A percentile compares a stretch with the other conserved stretches of the same genome.
These are phyloP conservation scores for Aspergillus sp. DNA, from an alignment of 2,329 filamentous ascomycete species.

Conservation along the genomic window DNA sequence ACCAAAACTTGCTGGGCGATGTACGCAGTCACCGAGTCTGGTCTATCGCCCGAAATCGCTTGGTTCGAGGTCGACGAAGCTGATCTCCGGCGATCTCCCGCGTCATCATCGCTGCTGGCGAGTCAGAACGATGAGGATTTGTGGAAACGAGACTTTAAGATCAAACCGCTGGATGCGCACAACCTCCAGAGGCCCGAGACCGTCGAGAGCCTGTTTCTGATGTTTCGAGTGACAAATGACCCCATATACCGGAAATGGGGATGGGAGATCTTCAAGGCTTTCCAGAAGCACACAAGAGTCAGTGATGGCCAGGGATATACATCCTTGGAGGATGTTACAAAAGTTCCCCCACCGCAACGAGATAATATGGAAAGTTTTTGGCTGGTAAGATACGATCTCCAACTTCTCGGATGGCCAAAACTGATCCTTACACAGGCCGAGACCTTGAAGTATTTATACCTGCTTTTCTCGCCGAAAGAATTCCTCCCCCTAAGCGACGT, in stretches of 20 bases:
- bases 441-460: constrained; percentile 92
- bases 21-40: constrained; percentile 86
- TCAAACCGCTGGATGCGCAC: constrained; percentile 63
- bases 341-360: constrained; percentile 62
- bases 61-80: constrained; percentile 71
- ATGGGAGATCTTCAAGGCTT: constrained; percentile 90
- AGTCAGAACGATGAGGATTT: no score
- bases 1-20: constrained; percentile 98
- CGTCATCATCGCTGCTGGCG: no score
- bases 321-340: constrained; percentile 61
- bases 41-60: constrained; percentile 87
- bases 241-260: constrained; percentile 90
- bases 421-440: constrained; percentile 54
- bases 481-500: constrained; percentile 77
- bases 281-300: constrained; percentile 77
- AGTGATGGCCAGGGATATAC: constrained; percentile 68
- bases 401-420: background rate
- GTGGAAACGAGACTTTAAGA: no score
- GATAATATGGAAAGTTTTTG: constrained; percentile 99
- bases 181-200: constrained; percentile 96
- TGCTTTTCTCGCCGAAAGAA: constrained; percentile 79
- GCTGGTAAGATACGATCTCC: constrained; percentile 54
- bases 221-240: constrained; percentile 97
- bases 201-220: constrained; percentile 93
- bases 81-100: constrained; percentile 18